Conservation (phyloP, 2,329 filamentous ascomycete genomes). For the Neonectria sp. region DNA sequence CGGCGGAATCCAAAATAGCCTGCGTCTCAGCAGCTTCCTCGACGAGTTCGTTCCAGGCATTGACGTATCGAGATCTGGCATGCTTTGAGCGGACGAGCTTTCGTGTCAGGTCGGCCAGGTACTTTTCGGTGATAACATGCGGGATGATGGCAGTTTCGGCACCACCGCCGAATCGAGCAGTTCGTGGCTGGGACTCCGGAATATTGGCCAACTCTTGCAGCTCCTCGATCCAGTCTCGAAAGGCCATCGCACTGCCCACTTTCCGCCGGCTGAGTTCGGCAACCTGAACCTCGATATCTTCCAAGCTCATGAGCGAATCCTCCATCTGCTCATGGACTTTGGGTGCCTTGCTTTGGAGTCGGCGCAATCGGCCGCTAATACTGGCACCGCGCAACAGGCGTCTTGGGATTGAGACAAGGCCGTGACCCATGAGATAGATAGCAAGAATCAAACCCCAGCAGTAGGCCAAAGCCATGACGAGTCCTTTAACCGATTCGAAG, state of each 20-base stretch:
- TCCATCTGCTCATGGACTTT: constrained; percentile 89
- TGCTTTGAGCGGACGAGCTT: constrained; percentile 87
- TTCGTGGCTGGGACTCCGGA: constrained; percentile 71
- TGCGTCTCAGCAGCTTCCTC: constrained; percentile 82
- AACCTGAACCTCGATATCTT: constrained; percentile 87
- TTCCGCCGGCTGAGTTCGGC: constrained; percentile 85
- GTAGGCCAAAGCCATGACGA: constrained; percentile 95
- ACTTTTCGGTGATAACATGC: constrained; percentile 91
- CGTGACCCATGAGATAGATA: constrained; percentile 98
- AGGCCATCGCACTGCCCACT: constrained; percentile 80
- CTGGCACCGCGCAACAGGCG: constrained; percentile 85
- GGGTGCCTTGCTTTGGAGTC: constrained; percentile 85
- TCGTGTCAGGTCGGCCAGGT: constrained; percentile 90
- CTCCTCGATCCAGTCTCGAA: constrained; percentile 97
- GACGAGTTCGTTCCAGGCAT: constrained; percentile 88
- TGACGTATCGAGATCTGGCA: constrained; percentile 84
- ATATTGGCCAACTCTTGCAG: constrained; percentile 83
- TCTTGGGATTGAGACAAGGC: constrained; percentile 90
- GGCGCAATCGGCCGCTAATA: constrained; percentile 79
- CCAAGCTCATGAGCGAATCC: constrained; percentile 84
- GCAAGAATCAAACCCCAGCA: constrained; percentile 93
- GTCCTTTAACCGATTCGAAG: constrained; percentile 80
- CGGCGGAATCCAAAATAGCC: constrained; percentile 85
- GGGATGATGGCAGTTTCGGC: constrained; percentile 71
- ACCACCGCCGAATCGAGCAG: constrained; percentile 57